Percentiles rank a stretch among this genome's conserved stretches.
phyloP scores from a whole-genome alignment of 2,329 filamentous ascomycete genomes.

The Phialophora expanda region DNA sequence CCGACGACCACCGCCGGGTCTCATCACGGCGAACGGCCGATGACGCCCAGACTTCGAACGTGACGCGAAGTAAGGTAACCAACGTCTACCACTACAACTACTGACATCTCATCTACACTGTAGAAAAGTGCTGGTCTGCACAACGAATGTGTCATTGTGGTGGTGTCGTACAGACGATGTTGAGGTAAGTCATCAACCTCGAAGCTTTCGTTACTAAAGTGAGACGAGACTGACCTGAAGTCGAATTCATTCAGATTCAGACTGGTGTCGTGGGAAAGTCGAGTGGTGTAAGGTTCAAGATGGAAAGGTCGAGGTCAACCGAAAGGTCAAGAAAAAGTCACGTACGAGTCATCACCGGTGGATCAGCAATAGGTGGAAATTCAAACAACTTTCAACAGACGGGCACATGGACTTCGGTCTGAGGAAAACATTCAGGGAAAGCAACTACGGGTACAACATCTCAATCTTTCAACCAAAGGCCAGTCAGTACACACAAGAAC shows the following conservation, averaged over 20 bases:
- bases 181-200: neutral
- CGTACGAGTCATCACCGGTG: neutral
- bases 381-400: neutral
- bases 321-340: neutral
- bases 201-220: neutral
- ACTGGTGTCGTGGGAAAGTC: neutral
- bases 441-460: neutral
- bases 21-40: neutral
- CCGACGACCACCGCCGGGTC: neutral
- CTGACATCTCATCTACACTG: neutral
- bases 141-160: neutral
- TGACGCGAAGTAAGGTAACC: neutral
- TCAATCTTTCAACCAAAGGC: neutral
- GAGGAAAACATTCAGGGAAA: neutral
- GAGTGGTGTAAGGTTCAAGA: neutral
- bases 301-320: neutral
- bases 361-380: neutral
- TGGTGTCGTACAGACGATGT: neutral
- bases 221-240: neutral
- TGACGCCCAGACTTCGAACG: neutral
- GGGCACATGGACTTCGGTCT: neutral
- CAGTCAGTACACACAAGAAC: constrained; percentile 8
- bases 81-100: neutral
- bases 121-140: neutral
- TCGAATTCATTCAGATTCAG: neutral